These are phyloP conservation scores for Linnemannia zychae DNA, from an alignment of 192 early-diverging fungal species.

Conservation along the genomic window DNA sequence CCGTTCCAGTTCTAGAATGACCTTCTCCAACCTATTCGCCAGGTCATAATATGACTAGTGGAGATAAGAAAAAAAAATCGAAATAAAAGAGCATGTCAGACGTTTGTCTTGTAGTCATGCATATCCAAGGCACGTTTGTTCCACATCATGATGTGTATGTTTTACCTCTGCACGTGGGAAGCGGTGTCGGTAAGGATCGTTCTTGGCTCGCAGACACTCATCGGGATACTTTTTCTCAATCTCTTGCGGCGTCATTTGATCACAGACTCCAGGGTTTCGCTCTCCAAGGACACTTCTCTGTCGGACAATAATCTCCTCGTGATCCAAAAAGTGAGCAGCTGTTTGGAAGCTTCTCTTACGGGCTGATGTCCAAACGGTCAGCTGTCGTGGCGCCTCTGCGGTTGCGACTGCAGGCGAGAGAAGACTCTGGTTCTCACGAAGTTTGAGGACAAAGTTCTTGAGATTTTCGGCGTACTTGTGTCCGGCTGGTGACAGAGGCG, in stretches of 20 bases:
- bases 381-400: conserved; percentile 18
- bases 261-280: conserved; percentile 78
- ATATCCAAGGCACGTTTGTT: background rate
- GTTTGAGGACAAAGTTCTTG: conserved; percentile 67
- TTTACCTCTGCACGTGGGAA: conserved; percentile 83
- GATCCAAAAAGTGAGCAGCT: conserved; percentile 72
- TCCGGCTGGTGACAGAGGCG: conserved; percentile 73
- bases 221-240: conserved; percentile 79
- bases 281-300: conserved; percentile 77
- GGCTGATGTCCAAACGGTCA: conserved; percentile 83
- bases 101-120: background rate
- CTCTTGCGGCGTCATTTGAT: conserved; percentile 73
- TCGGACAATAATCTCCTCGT: conserved; percentile 67
- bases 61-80: background rate
- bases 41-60: conserved; percentile 83
- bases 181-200: conserved; percentile 81
- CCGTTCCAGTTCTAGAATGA: conserved; percentile 85
- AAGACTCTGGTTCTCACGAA: conserved; percentile 50
- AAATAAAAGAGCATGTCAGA: background rate
- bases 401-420: conserved; percentile 7
- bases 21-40: conserved; percentile 81
- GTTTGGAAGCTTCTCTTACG: conserved; percentile 78
- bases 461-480: conserved; percentile 73
- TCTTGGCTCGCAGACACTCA: conserved; percentile 71
- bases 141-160: background rate